Evolutionary conservation across 1,284 basidiomycete species (phyloP).

Genomic region (Apiotrichum gracile): DNA sequence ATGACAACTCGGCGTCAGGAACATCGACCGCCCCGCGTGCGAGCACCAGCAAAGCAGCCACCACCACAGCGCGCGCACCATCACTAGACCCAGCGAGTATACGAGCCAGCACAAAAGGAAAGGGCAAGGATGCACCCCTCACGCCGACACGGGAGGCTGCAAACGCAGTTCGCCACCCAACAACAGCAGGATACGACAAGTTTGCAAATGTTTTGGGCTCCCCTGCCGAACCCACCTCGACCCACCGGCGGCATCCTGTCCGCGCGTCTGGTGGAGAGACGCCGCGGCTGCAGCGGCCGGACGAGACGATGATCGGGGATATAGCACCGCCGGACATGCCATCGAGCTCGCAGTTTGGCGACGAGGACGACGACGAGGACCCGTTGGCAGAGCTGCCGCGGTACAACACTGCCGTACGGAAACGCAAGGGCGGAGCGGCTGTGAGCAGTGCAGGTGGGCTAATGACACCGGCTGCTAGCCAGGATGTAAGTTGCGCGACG

Average conservation of each 20-base stretch:
- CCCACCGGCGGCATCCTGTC: neutral
- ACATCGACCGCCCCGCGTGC: too few relatives aligned
- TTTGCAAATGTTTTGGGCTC: neutral
- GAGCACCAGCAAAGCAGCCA: too few relatives aligned
- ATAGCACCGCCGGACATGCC: constrained; percentile 11
- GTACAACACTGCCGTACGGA: too few relatives aligned
- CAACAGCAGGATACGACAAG: too few relatives aligned
- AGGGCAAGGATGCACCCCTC: too few relatives aligned
- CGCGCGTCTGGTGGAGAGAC: neutral
- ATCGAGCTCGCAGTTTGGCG: constrained; percentile 4
- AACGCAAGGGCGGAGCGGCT: neutral
- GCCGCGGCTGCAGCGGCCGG: neutral
- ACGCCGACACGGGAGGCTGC: too few relatives aligned
- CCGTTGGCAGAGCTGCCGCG: neutral
- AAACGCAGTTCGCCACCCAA: too few relatives aligned
- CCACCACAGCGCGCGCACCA: too few relatives aligned
- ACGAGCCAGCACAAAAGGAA: too few relatives aligned
- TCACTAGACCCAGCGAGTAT: too few relatives aligned
- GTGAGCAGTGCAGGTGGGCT: constrained; percentile 16
- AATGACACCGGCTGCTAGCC: constrained; percentile 33
- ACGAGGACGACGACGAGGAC: constrained; percentile 4
- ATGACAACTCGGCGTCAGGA: too few relatives aligned
- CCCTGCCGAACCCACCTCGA: neutral
- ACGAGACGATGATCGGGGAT: constrained; percentile 11
- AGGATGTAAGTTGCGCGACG: constrained; percentile 18